Evolutionary conservation across 148 eudicot genomes (phyloP).

Genomic region (Pharnaceum exiguum): DNA sequence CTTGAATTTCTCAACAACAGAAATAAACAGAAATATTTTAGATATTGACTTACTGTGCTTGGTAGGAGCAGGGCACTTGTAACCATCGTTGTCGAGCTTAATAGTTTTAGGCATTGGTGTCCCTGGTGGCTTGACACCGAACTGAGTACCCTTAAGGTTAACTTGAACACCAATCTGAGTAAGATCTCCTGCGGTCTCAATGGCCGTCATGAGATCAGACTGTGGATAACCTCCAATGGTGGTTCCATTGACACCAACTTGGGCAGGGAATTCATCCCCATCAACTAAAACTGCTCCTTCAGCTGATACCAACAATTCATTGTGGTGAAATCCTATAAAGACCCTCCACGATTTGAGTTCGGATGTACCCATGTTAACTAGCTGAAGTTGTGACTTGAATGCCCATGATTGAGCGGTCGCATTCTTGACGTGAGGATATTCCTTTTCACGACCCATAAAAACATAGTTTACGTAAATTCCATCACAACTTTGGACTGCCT

Average conservation of each 20-base stretch:
- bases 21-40: neutral
- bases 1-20: neutral
- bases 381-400: slow-evolving; percentile 29
- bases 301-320: slow-evolving; percentile 41
- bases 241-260: slow-evolving; percentile 47
- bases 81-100: slow-evolving; percentile 47
- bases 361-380: slow-evolving; percentile 40
- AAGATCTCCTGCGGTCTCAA: slow-evolving; percentile 52
- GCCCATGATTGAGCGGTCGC: slow-evolving; percentile 51
- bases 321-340: slow-evolving; percentile 43
- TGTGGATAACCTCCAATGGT: slow-evolving; percentile 39
- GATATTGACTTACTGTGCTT: slow-evolving; percentile 30
- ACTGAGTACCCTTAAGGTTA: slow-evolving; percentile 42
- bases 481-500: slow-evolving; percentile 30
- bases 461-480: slow-evolving; percentile 45
- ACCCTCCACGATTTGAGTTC: slow-evolving; percentile 56
- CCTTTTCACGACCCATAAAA: slow-evolving; percentile 32
- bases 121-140: slow-evolving; percentile 37
- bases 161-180: slow-evolving; percentile 37
- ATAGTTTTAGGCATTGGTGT: slow-evolving; percentile 60
- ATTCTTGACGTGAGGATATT: slow-evolving; percentile 40
- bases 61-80: slow-evolving; percentile 46
- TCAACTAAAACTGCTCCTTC: slow-evolving; percentile 32
- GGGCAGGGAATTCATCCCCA: slow-evolving; percentile 39
- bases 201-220: slow-evolving; percentile 49